These are phyloP conservation scores for Rhodotorula babjevae DNA, from an alignment of 768 basidiomycete genomes.

Conservation along the genomic window DNA sequence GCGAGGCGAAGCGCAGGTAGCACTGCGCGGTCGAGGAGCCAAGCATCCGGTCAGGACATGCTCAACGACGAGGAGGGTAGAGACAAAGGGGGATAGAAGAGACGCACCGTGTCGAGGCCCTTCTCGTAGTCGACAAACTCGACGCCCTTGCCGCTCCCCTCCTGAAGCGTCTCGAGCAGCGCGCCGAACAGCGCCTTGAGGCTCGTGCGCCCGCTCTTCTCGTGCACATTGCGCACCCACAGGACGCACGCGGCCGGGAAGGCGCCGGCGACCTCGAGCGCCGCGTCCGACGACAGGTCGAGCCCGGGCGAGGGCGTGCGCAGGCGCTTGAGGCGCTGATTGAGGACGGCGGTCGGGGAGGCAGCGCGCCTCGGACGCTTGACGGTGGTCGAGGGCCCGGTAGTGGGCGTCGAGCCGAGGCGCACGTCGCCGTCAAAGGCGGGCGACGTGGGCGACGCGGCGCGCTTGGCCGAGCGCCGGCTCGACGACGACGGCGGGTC, in stretches of 20 bases:
- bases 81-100: background rate
- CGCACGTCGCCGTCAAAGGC: background rate
- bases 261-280: slow-evolving; percentile 17
- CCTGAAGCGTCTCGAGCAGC: slow-evolving; percentile 28
- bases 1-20: slow-evolving; percentile 27
- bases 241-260: slow-evolving; percentile 27
- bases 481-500: background rate
- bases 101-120: slow-evolving; percentile 20
- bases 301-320: slow-evolving; percentile 11
- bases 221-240: slow-evolving; percentile 33
- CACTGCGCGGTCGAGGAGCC: background rate
- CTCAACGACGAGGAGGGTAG: no score
- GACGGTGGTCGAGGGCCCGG: background rate
- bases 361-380: slow-evolving; percentile 13
- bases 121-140: slow-evolving; percentile 37
- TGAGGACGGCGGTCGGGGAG: background rate
- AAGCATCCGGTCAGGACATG: background rate
- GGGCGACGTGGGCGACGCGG: background rate
- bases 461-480: background rate
- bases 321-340: background rate
- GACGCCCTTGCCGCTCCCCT: slow-evolving; percentile 34
- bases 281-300: slow-evolving; percentile 9
- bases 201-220: slow-evolving; percentile 20
- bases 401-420: background rate
- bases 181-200: slow-evolving; percentile 21